Conservation (phyloP, 192 early-diverging fungal species). For the Coemansia guatemalensis region DNA sequence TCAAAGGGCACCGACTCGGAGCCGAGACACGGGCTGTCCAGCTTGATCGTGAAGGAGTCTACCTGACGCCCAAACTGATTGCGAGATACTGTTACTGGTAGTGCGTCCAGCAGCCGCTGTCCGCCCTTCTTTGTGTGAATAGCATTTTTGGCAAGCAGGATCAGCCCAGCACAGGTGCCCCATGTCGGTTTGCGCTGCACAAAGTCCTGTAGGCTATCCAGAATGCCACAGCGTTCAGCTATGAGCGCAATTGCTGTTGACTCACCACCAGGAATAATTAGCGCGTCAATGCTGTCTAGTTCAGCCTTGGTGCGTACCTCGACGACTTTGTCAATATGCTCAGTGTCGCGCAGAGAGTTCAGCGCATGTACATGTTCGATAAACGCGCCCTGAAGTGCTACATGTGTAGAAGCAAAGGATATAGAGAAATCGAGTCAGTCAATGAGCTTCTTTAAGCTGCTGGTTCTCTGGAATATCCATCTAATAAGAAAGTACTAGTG, state of each 20-base stretch:
- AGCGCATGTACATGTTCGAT: slow-evolving; percentile 87
- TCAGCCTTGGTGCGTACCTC: slow-evolving; percentile 71
- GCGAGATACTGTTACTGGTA: slow-evolving; percentile 81
- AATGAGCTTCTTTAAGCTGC: neutral
- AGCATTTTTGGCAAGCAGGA: slow-evolving; percentile 79
- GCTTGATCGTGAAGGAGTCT: slow-evolving; percentile 80
- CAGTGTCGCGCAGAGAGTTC: slow-evolving; percentile 62
- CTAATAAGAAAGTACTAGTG: no score
- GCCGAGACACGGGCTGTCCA: slow-evolving; percentile 60
- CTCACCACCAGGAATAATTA: slow-evolving; percentile 96
- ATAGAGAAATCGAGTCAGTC: neutral
- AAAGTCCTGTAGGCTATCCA: slow-evolving; percentile 78
- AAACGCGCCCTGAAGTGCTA: slow-evolving; percentile 96
- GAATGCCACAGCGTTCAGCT: slow-evolving; percentile 80
- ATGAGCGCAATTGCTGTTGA: slow-evolving; percentile 92
- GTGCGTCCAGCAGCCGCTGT: slow-evolving; percentile 79
- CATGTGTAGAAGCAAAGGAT: neutral
- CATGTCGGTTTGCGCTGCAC: slow-evolving; percentile 75
- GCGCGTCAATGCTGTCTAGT: slow-evolving; percentile 73
- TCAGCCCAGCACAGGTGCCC: slow-evolving; percentile 98
- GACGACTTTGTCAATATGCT: slow-evolving; percentile 32
- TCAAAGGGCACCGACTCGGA: slow-evolving; percentile 44
- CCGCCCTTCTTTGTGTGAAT: slow-evolving; percentile 80
- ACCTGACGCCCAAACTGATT: slow-evolving; percentile 95
- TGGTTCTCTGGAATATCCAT: no score